These are phyloP conservation scores for Pleurotus eryngii DNA, from an alignment of 768 basidiomycete genomes.

Conservation along the genomic window DNA sequence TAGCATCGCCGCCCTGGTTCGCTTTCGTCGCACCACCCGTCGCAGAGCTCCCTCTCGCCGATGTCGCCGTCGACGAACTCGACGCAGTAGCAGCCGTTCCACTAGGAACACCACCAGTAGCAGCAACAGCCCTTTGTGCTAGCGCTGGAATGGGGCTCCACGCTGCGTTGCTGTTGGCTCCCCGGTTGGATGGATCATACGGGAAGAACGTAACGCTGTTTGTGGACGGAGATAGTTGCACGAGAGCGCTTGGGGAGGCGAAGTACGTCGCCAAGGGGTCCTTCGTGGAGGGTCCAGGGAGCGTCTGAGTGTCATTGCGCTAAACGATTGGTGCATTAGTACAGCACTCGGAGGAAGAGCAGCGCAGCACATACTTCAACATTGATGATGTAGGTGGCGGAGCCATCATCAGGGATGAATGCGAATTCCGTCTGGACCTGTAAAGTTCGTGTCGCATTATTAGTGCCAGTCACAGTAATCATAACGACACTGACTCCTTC, in stretches of 20 bases:
- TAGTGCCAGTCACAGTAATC: neutral
- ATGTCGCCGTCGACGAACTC: neutral
- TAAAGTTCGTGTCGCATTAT: neutral
- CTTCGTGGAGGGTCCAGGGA: constrained; percentile 58
- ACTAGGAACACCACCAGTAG: neutral
- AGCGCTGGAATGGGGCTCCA: constrained; percentile 49
- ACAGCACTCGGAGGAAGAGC: neutral
- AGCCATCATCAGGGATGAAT: constrained; percentile 72
- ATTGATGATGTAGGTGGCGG: constrained; percentile 68
- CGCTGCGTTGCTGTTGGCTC: constrained; percentile 38
- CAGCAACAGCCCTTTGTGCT: constrained; percentile 31
- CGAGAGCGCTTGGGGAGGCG: constrained; percentile 55
- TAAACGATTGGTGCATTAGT: constrained; percentile 16
- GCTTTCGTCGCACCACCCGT: neutral
- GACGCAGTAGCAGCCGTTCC: neutral
- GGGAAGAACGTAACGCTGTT: constrained; percentile 62
- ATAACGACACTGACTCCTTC: constrained; percentile 33
- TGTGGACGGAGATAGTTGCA: constrained; percentile 58
- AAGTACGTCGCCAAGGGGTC: constrained; percentile 62
- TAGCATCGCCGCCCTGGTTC: neutral
- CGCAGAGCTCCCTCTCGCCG: neutral
- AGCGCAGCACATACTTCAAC: constrained; percentile 43
- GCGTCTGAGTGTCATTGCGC: constrained; percentile 61
- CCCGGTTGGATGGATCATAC: constrained; percentile 43
- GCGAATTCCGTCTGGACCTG: constrained; percentile 73